phyloP scores from a whole-genome alignment of 148 eudicot genomes.

The Talinum fruticosum region DNA sequence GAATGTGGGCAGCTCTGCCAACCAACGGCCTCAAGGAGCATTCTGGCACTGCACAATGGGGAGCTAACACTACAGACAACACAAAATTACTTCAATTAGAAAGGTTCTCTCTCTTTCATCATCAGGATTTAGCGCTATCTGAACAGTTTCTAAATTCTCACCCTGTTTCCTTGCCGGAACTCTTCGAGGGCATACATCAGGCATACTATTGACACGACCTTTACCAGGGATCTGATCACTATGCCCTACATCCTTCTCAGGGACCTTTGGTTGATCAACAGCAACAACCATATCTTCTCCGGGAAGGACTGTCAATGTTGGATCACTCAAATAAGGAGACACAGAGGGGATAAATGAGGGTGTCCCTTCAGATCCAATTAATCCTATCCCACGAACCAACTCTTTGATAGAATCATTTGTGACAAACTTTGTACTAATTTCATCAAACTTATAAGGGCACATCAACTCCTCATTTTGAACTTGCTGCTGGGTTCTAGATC shows the following conservation, averaged over 20 bases:
- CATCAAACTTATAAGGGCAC: conserved; percentile 47
- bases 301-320: conserved; percentile 31
- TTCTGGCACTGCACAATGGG: conserved; percentile 41
- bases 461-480: conserved; percentile 34
- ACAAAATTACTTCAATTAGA: conserved; percentile 4
- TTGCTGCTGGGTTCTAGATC: conserved; percentile 24
- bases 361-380: conserved; percentile 57
- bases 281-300: conserved; percentile 12
- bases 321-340: conserved; percentile 45
- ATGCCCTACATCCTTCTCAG: conserved; percentile 27
- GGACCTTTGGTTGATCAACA: conserved; percentile 18
- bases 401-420: conserved; percentile 54
- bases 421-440: conserved; percentile 53
- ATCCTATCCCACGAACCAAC: conserved; percentile 53
- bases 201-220: conserved; percentile 17
- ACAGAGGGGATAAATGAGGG: conserved; percentile 41
- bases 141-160: conserved; percentile 21
- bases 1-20: conserved; percentile 43
- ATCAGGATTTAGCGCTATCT: conserved; percentile 7
- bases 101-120: conserved; percentile 25
- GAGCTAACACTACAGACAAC: conserved; percentile 16
- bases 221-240: conserved; percentile 15
- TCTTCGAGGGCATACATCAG: conserved; percentile 15
- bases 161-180: conserved; percentile 9
- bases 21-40: conserved; percentile 54